phyloP scores from a whole-genome alignment of 2,329 filamentous ascomycete genomes.

The Gyromitra esculenta region DNA sequence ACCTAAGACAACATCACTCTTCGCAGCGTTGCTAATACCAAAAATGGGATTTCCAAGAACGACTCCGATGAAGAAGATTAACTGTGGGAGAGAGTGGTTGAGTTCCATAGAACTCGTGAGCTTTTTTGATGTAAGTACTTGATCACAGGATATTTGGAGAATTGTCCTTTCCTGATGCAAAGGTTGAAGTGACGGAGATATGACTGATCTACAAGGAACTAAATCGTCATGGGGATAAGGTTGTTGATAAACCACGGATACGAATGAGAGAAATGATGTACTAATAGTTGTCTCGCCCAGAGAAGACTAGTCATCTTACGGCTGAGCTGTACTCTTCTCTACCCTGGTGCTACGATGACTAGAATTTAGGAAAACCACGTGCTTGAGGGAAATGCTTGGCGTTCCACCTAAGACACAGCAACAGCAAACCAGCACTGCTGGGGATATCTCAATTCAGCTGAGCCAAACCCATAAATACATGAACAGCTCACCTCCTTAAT shows the following conservation, averaged over 20 bases:
- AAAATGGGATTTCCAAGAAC: constrained; percentile 1
- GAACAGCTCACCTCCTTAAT: too few relatives aligned
- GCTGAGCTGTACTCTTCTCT: not conserved
- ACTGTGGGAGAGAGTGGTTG: not conserved
- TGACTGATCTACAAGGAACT: not conserved
- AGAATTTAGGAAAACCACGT: not conserved
- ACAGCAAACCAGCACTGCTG: not conserved
- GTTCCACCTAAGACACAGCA: not conserved
- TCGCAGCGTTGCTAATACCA: not conserved
- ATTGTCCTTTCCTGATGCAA: not conserved
- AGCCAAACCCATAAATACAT: not conserved
- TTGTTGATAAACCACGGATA: not conserved
- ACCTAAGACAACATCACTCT: not conserved
- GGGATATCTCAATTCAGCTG: not conserved
- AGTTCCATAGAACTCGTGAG: not conserved
- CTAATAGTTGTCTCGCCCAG: not conserved
- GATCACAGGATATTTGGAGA: not conserved
- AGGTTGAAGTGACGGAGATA: not conserved
- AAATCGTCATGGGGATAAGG: constrained; percentile 3
- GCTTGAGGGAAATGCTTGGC: not conserved
- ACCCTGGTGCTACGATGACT: not conserved
- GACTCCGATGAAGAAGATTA: not conserved
- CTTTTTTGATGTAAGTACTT: not conserved
- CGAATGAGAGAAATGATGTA: not conserved
- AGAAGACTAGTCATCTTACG: not conserved